Base-by-base conservation (phyloP, 805 yeast species). In the Debaryomyces castellii region DNA sequence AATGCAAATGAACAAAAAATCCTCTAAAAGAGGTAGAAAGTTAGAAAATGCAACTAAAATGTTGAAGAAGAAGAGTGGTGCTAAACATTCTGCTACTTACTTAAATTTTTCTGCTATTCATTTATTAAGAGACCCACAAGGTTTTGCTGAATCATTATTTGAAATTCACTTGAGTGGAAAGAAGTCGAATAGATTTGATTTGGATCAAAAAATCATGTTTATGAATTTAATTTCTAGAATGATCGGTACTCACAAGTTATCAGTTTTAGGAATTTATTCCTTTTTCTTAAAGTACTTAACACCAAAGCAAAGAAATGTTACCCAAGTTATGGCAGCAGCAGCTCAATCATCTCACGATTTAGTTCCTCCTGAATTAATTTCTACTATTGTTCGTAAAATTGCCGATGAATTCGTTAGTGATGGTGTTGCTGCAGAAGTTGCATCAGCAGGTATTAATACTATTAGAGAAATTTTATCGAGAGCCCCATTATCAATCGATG, bases 321-420 rank as follows among this genome's bases (percentile, higher is more conserved):
- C 99, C 0, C 96, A 89, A 64, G 85, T 94, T 52, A 81, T 94
- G 89, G 98, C 99, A 6, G 96, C 98, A 3, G 77, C 88, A 40
- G 99, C 99, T 0, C 99, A 94, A 73, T 89, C 98, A 0, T 80
- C 96, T 22, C 99, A 94, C 63, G 98, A 94, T 59, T 74, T 94
- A 58, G 97, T 94, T 6, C 99, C 99, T 21, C 99, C 99, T 5
- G 99, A 94, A 63, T 81, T 83, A 12, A 79, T 94, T 49, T 73
- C 78, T 38, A 84, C 85, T 41, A 82, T 94, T 54, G 84, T 94
- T 8, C 81, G 96, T 47, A 94, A 92, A 62, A 83, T 94, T 53
- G 98, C 99, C 1, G 96, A 94, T 67, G 99, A 94, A 68, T 94
- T 94, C 59, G 97, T 94, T 21, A 87, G 96, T 54, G 98, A 94